Conservation (phyloP, 2,329 filamentous ascomycete species). For the Biscogniauxia sp. region DNA sequence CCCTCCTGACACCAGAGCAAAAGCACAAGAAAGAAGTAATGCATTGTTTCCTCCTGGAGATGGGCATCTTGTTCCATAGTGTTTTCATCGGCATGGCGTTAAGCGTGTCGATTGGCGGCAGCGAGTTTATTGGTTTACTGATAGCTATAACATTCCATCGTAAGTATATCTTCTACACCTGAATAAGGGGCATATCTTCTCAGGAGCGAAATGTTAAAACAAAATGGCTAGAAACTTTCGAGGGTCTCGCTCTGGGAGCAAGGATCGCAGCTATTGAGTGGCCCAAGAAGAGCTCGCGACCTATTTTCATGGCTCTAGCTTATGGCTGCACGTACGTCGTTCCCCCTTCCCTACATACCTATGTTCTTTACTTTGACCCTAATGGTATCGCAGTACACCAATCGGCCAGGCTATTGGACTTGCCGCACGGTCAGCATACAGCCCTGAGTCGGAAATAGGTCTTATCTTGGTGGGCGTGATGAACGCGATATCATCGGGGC, state of each 20-base stretch:
- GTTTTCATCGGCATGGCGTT: conserved; percentile 59
- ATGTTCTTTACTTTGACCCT: background rate
- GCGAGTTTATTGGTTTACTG: conserved; percentile 50
- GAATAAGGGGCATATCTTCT: background rate
- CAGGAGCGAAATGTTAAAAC: background rate
- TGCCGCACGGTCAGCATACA: conserved; percentile 67
- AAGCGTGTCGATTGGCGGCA: conserved; percentile 48
- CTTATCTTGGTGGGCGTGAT: conserved; percentile 71
- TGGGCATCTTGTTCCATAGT: conserved; percentile 63
- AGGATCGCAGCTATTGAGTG: conserved; percentile 58
- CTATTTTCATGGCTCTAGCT: conserved; percentile 56
- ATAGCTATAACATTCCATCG: conserved; percentile 54
- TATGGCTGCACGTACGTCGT: conserved; percentile 54
- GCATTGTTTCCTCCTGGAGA: conserved; percentile 60
- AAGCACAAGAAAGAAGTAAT: conserved; percentile 49
- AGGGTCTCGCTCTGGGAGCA: conserved; percentile 61
- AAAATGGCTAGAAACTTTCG: conserved; percentile 39
- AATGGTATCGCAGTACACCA: conserved; percentile 52
- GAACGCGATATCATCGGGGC: conserved; percentile 69
- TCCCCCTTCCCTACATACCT: too few relatives aligned
- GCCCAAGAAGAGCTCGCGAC: conserved; percentile 42
- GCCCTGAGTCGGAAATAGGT: conserved; percentile 62
- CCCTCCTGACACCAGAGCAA: conserved; percentile 8
- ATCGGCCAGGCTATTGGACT: conserved; percentile 73
- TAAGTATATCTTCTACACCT: background rate